Base-by-base conservation (phyloP, 768 basidiomycete genomes). In the Dendrothele bispora region DNA sequence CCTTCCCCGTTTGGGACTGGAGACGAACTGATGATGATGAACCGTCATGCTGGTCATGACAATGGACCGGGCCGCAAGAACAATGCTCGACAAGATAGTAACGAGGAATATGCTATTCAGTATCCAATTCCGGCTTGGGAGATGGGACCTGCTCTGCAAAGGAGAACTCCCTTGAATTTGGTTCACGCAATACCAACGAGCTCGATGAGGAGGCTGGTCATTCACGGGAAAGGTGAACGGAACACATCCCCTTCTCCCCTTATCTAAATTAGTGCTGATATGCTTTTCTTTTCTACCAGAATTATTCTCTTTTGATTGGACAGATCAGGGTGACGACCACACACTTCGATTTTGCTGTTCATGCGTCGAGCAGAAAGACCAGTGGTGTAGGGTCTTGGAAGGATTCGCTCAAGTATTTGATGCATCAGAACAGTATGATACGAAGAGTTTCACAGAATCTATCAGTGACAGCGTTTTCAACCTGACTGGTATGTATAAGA, bases 91-190 rank as follows among this genome's bases (percentile, higher is more conserved):
- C n/a, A n/a, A n/a, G n/a, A n/a, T n/a, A n/a, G n/a, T n/a, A n/a
- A n/a, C n/a, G n/a, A n/a, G n/a, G n/a, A n/a, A n/a, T n/a, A n/a
- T n/a, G n/a, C n/a, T n/a, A n/a, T n/a, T n/a, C n/a, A n/a, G 30
- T 70, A 72, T 50, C 70, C 71, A 1, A 59, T 71, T 3, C 48
- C 55, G 10, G 50, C 68, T 2, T 74, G 72, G 72, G 68, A 70
- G 50, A 45, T 70, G 7, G 73, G 73, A 1, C 64, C 66, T 7
- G 70, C 67, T 1, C 54, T 71, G 21, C 53, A 58, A 34, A 54
- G 59, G 39, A 55, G 39, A 11, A 58, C 56, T 20, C 58, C 61
- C 2, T 46, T 72, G 27, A 56, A 62, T 35, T 48, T 71, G 7
- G 56, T 64, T 2, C 53, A 64, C 49, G 64, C 64, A 7, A 66